These are phyloP conservation scores for Rhodosporidiobolus sp. DNA, from an alignment of 768 basidiomycete species.

Conservation along the genomic window DNA sequence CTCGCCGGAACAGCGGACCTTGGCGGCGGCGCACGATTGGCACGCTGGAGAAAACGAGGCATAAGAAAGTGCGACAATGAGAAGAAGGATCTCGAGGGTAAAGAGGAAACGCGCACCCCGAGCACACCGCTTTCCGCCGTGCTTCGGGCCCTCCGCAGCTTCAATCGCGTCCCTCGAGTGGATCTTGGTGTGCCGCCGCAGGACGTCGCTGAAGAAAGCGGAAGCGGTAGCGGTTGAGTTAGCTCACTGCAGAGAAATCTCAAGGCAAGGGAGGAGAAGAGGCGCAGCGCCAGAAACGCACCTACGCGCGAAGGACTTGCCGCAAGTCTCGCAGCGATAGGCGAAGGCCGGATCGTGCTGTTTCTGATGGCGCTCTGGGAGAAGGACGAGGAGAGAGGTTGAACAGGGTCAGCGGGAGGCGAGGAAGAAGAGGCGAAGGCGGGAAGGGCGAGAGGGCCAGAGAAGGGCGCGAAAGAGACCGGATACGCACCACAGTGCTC, in stretches of 20 bases:
- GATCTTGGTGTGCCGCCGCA: background rate
- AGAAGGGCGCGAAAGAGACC: no score
- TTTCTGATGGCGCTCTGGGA: no score
- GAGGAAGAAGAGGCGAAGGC: no score
- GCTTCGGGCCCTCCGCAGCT: background rate
- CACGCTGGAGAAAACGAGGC: background rate
- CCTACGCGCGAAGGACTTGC: background rate
- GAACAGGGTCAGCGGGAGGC: background rate
- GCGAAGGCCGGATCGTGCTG: no score
- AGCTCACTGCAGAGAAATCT: no score
- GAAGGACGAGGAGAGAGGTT: no score
- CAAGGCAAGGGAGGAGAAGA: background rate
- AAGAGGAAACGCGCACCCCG: background rate
- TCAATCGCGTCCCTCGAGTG: background rate
- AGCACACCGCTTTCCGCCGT: background rate
- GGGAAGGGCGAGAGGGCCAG: no score
- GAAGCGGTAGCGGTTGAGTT: no score
- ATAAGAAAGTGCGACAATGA: background rate
- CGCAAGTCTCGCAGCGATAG: background rate
- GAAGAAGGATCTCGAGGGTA: background rate
- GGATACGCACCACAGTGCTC: slow-evolving; percentile 2
- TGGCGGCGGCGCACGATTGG: background rate
- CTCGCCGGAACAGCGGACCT: background rate
- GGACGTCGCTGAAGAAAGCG: background rate
- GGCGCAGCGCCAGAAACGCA: background rate